These are phyloP conservation scores for Yarrowia alimentaria DNA, from an alignment of 805 yeast species.

Conservation along the genomic window DNA sequence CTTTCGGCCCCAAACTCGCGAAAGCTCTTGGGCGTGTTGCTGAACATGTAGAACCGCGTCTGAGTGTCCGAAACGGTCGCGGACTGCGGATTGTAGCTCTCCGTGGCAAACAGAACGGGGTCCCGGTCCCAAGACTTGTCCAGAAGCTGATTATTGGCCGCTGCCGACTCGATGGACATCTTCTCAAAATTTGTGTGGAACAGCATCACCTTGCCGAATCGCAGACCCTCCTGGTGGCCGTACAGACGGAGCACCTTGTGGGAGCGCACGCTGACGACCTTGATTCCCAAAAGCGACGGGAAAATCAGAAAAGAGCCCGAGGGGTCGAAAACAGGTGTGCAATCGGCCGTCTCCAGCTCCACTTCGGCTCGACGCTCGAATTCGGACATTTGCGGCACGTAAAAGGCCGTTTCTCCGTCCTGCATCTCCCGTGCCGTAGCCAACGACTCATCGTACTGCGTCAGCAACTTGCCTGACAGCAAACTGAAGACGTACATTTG, in stretches of 20 bases:
- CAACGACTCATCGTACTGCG: constrained; percentile 39
- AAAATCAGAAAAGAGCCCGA: constrained; percentile 38
- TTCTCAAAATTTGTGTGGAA: constrained; percentile 39
- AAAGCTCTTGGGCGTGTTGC: constrained; percentile 33
- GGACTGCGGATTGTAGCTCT: no score
- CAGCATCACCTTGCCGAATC: constrained; percentile 37
- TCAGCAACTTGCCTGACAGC: constrained; percentile 40
- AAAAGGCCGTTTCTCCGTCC: constrained; percentile 33
- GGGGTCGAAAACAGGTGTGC: constrained; percentile 38
- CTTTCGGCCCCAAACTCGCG: constrained; percentile 32
- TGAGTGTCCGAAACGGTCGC: no score
- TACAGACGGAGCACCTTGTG: constrained; percentile 35
- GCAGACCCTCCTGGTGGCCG: constrained; percentile 38
- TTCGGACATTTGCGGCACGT: constrained; percentile 34
- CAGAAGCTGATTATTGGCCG: constrained; percentile 39
- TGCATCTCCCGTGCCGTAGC: constrained; percentile 35
- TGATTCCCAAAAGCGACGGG: constrained; percentile 39
- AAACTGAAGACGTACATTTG: constrained; percentile 40
- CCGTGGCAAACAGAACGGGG: constrained; percentile 39
- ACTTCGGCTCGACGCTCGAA: constrained; percentile 35
- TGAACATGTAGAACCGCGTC: constrained; percentile 37
- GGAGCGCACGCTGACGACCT: constrained; percentile 36
- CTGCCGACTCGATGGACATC: constrained; percentile 37
- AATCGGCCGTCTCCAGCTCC: constrained; percentile 34
- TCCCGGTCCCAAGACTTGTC: constrained; percentile 35